These are phyloP conservation scores for Groenewaldozyma auringiensis DNA, from an alignment of 1,139 yeast species.

Conservation along the genomic window DNA sequence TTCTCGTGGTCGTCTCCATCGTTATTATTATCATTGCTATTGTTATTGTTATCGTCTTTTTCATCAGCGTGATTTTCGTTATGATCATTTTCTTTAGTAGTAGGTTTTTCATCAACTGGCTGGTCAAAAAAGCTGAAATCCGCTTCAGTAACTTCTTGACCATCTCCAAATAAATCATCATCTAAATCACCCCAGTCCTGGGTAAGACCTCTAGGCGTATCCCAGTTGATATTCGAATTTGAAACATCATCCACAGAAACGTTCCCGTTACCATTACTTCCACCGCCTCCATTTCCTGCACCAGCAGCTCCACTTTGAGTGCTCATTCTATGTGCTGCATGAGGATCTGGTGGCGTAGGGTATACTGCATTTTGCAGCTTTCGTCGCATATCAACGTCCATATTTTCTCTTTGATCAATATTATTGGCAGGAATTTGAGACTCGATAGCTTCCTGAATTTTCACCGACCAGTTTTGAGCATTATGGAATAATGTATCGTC, in stretches of 20 bases:
- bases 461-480: background rate
- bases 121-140: conserved; percentile 39
- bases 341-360: conserved; percentile 35
- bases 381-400: background rate
- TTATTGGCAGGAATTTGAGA: background rate
- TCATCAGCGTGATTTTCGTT: conserved; percentile 1
- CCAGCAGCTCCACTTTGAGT: background rate
- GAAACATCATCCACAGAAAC: background rate
- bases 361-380: conserved; percentile 17
- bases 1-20: background rate
- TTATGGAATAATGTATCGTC: background rate
- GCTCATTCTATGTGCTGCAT: conserved; percentile 2
- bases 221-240: conserved; percentile 18
- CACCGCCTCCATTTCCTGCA: too few relatives aligned
- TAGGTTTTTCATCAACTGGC: conserved; percentile 18
- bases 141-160: conserved; percentile 34
- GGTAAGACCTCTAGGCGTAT: conserved; percentile 20
- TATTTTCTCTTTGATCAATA: background rate
- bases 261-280: too few relatives aligned
- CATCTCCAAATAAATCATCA: conserved; percentile 39
- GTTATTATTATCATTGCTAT: background rate
- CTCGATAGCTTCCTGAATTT: background rate
- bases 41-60: background rate
- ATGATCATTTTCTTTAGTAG: conserved; percentile 4
- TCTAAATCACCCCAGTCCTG: conserved; percentile 33